phyloP scores from a whole-genome alignment of 2,329 filamentous ascomycete species.

The Xylaria arbuscula region DNA sequence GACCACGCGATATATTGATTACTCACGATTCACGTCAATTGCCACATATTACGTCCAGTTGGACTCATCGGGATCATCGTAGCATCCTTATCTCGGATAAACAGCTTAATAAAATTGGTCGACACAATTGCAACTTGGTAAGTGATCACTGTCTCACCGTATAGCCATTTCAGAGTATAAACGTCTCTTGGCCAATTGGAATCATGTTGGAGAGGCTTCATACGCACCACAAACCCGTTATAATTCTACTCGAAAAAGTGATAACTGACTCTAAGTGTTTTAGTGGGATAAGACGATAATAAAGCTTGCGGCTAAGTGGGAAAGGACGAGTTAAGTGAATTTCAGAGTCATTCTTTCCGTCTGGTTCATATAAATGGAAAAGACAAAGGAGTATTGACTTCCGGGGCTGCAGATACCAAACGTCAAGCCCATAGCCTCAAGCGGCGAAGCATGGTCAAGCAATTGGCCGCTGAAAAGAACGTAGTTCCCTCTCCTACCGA shows the following conservation, averaged over 20 bases:
- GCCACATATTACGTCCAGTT: constrained; percentile 18
- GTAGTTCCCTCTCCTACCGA: constrained; percentile 25
- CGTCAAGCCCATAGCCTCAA: constrained; percentile 42
- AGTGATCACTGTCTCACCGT: neutral
- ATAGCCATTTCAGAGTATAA: neutral
- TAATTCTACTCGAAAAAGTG: neutral
- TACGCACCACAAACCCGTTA: neutral
- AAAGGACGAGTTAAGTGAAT: constrained; percentile 39
- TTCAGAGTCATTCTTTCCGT: neutral
- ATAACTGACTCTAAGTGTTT: constrained; percentile 5
- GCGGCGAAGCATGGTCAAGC: constrained; percentile 48
- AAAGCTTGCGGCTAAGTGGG: constrained; percentile 44
- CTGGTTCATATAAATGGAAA: neutral
- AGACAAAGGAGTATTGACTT: constrained; percentile 9
- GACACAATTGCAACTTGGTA: constrained; percentile 32
- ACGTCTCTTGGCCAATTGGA: neutral
- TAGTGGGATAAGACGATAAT: constrained; percentile 42
- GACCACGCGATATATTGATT: constrained; percentile 42
- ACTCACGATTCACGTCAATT: constrained; percentile 29
- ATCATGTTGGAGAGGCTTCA: neutral
- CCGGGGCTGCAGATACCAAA: constrained; percentile 3
- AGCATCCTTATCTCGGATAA: constrained; percentile 21
- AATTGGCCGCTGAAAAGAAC: constrained; percentile 39
- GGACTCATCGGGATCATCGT: constrained; percentile 22
- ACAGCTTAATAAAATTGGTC: constrained; percentile 31